A percentile compares a stretch with the other conserved stretches of the same genome.
Evolutionary conservation across 2,329 filamentous ascomycete species (phyloP).

Genomic region (Onygenales sp.): DNA sequence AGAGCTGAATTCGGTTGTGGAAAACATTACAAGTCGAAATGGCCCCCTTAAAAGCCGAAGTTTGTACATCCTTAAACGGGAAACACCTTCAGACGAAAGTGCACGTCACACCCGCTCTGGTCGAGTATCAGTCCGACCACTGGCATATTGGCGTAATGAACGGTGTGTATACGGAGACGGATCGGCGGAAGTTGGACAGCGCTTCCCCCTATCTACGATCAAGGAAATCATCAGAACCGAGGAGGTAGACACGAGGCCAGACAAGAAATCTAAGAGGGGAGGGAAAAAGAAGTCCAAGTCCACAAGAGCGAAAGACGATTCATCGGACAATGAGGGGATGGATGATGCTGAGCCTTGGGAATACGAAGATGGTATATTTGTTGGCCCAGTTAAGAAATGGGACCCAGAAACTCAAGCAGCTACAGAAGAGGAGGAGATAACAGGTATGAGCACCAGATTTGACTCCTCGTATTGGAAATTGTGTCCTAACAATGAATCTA

Average conservation of each 20-base stretch:
- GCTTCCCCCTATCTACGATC: conserved; percentile 58
- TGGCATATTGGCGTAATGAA: conserved; percentile 84
- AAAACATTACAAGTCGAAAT: conserved; percentile 33
- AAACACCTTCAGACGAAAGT: conserved; percentile 44
- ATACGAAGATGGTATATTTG: conserved; percentile 29
- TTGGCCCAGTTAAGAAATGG: conserved; percentile 36
- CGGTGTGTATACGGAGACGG: conserved; percentile 59
- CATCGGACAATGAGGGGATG: conserved; percentile 29
- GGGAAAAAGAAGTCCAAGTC: conserved; percentile 26
- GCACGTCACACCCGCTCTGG: conserved; percentile 64
- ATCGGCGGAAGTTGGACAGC: conserved; percentile 45
- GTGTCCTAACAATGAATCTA: conserved; percentile 22
- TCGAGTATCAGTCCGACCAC: conserved; percentile 64
- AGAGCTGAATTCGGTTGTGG: conserved; percentile 33
- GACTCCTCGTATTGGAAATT: conserved; percentile 4
- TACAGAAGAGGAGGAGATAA: conserved; percentile 30
- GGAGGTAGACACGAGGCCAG: conserved; percentile 39
- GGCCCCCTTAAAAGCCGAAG: conserved; percentile 40
- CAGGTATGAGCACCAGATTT: conserved; percentile 20
- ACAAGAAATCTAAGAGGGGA: conserved; percentile 26
- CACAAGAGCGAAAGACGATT: conserved; percentile 27
- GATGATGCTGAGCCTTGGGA: conserved; percentile 36
- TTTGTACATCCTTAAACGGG: conserved; percentile 42
- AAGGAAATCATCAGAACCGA: conserved; percentile 71
- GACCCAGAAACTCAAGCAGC: conserved; percentile 29